A percentile compares a stretch with the other conserved stretches of the same genome.
phyloP scores from a whole-genome alignment of 768 basidiomycete species.

The Agrocybe praecox region DNA sequence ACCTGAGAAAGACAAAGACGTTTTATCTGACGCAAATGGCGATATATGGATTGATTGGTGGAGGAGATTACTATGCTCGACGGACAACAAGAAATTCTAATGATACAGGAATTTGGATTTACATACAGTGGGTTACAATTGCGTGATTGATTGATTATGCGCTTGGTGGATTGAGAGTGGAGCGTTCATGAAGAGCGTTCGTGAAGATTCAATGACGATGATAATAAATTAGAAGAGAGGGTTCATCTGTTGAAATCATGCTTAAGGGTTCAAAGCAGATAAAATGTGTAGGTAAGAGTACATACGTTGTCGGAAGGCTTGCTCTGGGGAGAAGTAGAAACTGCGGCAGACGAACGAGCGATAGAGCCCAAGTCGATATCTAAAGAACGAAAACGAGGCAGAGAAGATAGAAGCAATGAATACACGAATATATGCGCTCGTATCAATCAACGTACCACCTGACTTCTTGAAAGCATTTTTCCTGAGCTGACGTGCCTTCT shows the following conservation, averaged over 20 bases:
- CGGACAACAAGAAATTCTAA: background rate
- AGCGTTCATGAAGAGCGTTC: background rate
- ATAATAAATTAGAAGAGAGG: conserved; percentile 10
- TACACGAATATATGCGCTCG: background rate
- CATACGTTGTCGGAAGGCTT: conserved; percentile 4
- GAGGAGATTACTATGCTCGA: background rate
- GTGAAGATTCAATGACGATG: background rate
- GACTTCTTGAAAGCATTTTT: conserved; percentile 76
- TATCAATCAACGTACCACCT: conserved; percentile 39
- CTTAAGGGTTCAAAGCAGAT: background rate
- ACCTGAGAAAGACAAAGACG: too few relatives aligned
- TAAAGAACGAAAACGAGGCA: conserved; percentile 12
- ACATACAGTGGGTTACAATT: background rate
- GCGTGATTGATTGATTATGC: background rate
- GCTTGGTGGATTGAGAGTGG: background rate
- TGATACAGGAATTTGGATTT: conserved; percentile 6
- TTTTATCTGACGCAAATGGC: background rate
- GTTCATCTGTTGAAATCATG: background rate
- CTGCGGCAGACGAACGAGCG: conserved; percentile 80
- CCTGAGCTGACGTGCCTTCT: conserved; percentile 67
- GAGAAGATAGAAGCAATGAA: background rate
- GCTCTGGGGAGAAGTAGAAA: conserved; percentile 50
- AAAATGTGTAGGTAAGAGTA: background rate
- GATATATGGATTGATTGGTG: background rate
- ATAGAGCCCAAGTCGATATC: conserved; percentile 72